Percentiles rank a stretch among this genome's conserved stretches.
phyloP scores from a whole-genome alignment of 805 yeast species.

The Nakazawaea laoshanensis region DNA sequence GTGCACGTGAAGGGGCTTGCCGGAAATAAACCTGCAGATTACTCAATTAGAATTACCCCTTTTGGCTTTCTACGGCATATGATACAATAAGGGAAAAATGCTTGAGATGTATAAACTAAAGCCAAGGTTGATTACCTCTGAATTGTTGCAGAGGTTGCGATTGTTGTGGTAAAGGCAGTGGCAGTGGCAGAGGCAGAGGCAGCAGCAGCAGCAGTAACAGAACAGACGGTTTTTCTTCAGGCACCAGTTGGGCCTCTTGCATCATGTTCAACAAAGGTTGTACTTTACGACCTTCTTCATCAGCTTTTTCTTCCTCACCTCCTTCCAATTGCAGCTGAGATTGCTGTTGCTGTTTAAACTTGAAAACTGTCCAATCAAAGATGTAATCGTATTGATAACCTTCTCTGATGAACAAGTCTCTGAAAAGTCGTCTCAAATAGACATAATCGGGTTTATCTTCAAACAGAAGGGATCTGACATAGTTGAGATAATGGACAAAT shows the following conservation, averaged over 20 bases:
- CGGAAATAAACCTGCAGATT: too few relatives aligned
- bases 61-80: not conserved
- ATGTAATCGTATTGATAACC: conserved; percentile 89
- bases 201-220: not conserved
- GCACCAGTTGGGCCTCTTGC: conserved; percentile 10
- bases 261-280: conserved; percentile 8
- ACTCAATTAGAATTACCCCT: too few relatives aligned
- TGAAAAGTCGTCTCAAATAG: conserved; percentile 78
- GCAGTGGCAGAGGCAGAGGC: not conserved
- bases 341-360: conserved; percentile 55
- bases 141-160: conserved; percentile 8
- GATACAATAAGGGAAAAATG: too few relatives aligned
- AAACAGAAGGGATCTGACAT: conserved; percentile 83
- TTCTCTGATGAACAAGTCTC: conserved; percentile 83
- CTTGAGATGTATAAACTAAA: conserved; percentile 1
- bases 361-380: conserved; percentile 93
- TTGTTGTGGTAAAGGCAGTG: conserved; percentile 5
- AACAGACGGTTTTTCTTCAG: conserved; percentile 5
- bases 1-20: too few relatives aligned
- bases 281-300: conserved; percentile 7
- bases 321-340: conserved; percentile 30
- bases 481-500: conserved; percentile 79
- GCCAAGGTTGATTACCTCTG: conserved; percentile 9
- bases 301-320: conserved; percentile 10
- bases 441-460: conserved; percentile 96